Evolutionary conservation across 306 rosid species (phyloP), one percentile per base, ranked within the genome.

Genomic region (Rosa chinensis): DNA sequence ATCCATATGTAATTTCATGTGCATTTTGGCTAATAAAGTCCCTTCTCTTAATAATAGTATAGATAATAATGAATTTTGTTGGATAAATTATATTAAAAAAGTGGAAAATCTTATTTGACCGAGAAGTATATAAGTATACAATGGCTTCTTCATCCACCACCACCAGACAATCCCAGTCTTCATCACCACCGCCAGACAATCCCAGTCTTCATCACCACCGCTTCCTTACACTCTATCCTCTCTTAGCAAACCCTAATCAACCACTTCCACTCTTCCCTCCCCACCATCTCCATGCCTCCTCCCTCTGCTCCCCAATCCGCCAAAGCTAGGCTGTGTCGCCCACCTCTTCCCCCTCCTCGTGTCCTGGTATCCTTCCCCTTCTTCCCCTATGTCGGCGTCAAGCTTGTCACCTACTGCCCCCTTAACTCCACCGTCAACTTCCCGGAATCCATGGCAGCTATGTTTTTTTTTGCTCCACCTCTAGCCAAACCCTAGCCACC

Each of bases 271-370:
- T 80, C 88, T 48, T 77, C 82, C 78, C 93, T 92, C 80, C 85
- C 93, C 70, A 50, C 85, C 53, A 84, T 79, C 73, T 88, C 28
- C 28, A 25, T 25, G 28, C 95, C 37, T 13, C 88, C 75, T 68
- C 84, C 72, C 84, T 91, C 17, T 80, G 78, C 39, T 77, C 88
- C 88, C 94, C 99, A 64, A 76, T 85, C 56, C 97, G 99, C 55
- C 99, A 94, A 82, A 87, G 77, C 90, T 79, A 91, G 44, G 70
- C 81, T 32, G 73, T 91, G 32, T 85, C 94, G 5, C 73, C 92
- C 61, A 78, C 93, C 14, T 87, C 97, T 74, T 89, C 98, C 25
- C 97, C 85, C 97, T 94, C 76, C 89, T 94, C 86, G 92, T 94
- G 99, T 91, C 94, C 39, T 94, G 97, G 97, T 89, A 53, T 78